Base-by-base conservation (phyloP, 2,329 filamentous ascomycete genomes). In the Plectosphaerella cucumerina region DNA sequence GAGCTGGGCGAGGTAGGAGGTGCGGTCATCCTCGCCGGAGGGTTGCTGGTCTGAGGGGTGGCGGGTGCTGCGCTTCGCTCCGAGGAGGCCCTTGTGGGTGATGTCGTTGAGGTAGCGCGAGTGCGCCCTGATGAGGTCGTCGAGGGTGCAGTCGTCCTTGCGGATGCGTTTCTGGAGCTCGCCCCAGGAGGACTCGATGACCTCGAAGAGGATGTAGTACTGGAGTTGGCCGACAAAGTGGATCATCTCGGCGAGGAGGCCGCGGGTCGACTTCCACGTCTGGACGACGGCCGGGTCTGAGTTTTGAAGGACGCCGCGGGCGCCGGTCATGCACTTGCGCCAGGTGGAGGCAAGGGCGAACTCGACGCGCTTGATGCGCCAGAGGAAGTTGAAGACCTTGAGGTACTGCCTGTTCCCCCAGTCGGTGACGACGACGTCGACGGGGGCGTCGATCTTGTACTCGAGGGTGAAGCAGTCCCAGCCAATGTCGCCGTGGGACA, bases 401-500 rank as follows among this genome's bases (percentile, higher is more conserved):
- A 99, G 85, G 65, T 99, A 99, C 65, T 99, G 93, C 20, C 93
- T 89, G 58, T 89, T 93, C 44, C 91, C 92, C 83, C 92, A 97
- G 41, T 95, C 90, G 0, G 93, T 97, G 37, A 99, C 91, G 45
- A 99, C 92, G 23, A 99, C 94, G 65, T 99, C 94, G 21, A 97
- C 89, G 0, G 94, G 94, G 2, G 93, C 89, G 65, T 96, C 92
- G 59, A 99, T 94, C 67, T 97, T 97, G 73, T 99, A 99, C 67
- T 99, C 95, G 9, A 99, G 82, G 0, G 94, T 99, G 70, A 99
- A 99, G 65, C 95, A 96, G 65, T 99, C 94, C 94, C 94, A 99
- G 47, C 94, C 94, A 49, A 97, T 97, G 62, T 99, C 94, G 48
- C 94, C 94, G 61, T 97, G 92, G 9, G 89, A 95, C 6, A 97